A percentile compares a stretch with the other conserved stretches of the same genome.
phyloP scores from a whole-genome alignment of 345 rosid genomes.

The Salix koriyanagi region DNA sequence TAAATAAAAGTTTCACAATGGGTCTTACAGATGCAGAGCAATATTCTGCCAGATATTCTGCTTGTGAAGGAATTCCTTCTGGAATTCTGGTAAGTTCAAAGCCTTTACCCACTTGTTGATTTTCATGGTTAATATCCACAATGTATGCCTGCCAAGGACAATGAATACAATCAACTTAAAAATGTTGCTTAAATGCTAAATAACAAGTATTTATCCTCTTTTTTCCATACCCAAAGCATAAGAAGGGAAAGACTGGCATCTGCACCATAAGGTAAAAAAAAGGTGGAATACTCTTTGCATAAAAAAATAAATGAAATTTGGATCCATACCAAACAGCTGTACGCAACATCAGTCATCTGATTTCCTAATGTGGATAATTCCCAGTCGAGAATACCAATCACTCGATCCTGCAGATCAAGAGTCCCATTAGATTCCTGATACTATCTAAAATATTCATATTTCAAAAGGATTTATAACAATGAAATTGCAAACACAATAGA shows the following conservation, averaged over 20 bases:
- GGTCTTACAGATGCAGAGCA: constrained; percentile 69
- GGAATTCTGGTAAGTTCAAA: constrained; percentile 66
- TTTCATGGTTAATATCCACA: constrained; percentile 31
- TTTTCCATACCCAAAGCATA: constrained; percentile 4
- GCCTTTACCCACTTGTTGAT: constrained; percentile 41
- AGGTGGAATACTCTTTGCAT: neutral
- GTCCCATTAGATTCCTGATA: neutral
- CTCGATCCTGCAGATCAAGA: constrained; percentile 65
- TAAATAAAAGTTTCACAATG: neutral
- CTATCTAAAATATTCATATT: neutral
- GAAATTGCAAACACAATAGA: neutral
- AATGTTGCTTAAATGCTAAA: neutral
- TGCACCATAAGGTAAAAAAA: neutral
- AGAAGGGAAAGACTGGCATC: neutral
- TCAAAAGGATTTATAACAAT: neutral
- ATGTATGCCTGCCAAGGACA: constrained; percentile 57
- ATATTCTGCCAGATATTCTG: constrained; percentile 78
- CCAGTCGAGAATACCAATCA: constrained; percentile 94
- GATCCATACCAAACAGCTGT: constrained; percentile 66
- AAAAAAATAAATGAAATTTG: constrained; percentile 8
- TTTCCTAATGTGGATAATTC: constrained; percentile 94
- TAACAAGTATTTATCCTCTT: neutral
- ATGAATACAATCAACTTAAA: neutral
- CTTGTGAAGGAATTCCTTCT: constrained; percentile 75
- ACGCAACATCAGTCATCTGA: constrained; percentile 94